Base-by-base conservation (phyloP, 2,329 filamentous ascomycete genomes). In the Hypoxylon sp. region DNA sequence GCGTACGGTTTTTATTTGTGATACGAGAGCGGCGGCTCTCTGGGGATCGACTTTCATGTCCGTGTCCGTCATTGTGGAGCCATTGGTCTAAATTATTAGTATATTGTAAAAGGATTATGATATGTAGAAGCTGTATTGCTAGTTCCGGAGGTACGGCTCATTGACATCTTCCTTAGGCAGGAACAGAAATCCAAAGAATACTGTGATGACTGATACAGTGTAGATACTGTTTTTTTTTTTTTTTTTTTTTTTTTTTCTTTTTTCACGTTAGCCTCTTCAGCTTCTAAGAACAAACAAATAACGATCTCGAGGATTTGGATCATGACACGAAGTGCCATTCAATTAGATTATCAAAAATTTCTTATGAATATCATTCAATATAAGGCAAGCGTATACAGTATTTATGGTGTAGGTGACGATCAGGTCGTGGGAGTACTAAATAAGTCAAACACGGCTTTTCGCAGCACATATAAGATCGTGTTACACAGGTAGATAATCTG, bases 1-100 rank as follows among this genome's bases (percentile, higher is more conserved):
- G 55, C 84, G 85, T 60, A 93, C 89, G 48, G 84, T 80, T 72
- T 85, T 81, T 68, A 94, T 82, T 76, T 92, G 90, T 30, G 88
- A 84, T 69, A 88, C 78, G 65, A 94, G 88, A 62, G 84, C 83
- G 66, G 87, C 84, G 49, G 90, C 89, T 79, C 91, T 87, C 59
- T 85, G 77, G 0, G 88, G 84, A 72, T 90, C 85, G 70, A 91
- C 82, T 75, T 88, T 88, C 88, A 92, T 92, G 66, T 86, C 76
- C 49, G 77, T 68, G 53, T 83, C 81, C 71, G 80, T 81, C 85
- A 86, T 87, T 55, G 74, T 76, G 61, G 30, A 70, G 64, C 66
- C 64, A 72, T 73, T 30, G 27, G 46, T 35, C 22, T 57, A 25
- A 3, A 56, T 31, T 58, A 44, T 44, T 14, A 25, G 17, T 17